Base-by-base conservation (phyloP, 1,139 yeast genomes). In the Blastobotrys apis region DNA sequence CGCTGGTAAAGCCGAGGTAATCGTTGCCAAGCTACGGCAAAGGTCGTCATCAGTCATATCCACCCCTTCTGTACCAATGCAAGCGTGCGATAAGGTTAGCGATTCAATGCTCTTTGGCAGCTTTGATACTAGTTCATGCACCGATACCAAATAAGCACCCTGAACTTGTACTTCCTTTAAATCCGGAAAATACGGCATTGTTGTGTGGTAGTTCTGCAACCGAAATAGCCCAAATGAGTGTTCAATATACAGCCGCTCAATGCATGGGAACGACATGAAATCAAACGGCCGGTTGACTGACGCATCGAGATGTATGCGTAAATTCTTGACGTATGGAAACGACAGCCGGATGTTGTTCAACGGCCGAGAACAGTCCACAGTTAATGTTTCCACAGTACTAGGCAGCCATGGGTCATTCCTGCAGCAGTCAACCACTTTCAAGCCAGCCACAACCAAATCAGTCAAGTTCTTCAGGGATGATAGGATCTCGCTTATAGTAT, bases 321-420 rank as follows among this genome's bases (percentile, higher is more conserved):
- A 4, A 5, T 16, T 19, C 5, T 6, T 22, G 12, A 39, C 26
- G 13, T 13, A 4, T 2, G 43, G 33, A 19, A 39, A 39, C 15
- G 38, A n/a, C 20, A 39, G 6, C 10, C 33, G 25, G 2, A 27
- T 13, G 27, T 34, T 25, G 20, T 33, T 39, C 21, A 39, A 9
- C 15, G 37, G 43, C 4, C 33, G n/a, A 13, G 33, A 26, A 8
- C 43, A 25, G 17, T 39, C 43, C 5, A 33, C 5, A 2, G 43
- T 33, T 12, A 39, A n/a, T 5, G 33, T 33, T 5, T 16, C n/a
- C 9, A 39, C 43, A 3, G 13, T 23, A 4, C 9, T 3, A 1
- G 43, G 43, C 9, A 39, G 6, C 43, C 43, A 39, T 2, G 34
- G 26, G n/a, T 33, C 23, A 4, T 27, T 12, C 2, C 26, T 8